phyloP scores from a whole-genome alignment of 2,329 filamentous ascomycete species.

The Ceratocystis diversiconidia region DNA sequence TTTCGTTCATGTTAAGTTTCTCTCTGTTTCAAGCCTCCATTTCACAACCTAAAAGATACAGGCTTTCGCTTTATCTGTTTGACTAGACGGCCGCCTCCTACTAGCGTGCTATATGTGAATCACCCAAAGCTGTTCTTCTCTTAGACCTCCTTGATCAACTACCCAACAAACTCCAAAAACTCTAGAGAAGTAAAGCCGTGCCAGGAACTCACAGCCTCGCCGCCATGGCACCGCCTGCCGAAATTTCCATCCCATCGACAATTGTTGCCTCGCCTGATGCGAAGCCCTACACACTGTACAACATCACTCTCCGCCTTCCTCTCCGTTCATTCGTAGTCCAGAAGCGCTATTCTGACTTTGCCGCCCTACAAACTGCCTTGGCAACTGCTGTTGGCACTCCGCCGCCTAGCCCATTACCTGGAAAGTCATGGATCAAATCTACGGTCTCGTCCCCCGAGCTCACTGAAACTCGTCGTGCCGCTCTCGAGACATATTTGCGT shows the following conservation, averaged over 20 bases:
- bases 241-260: slow-evolving; percentile 55
- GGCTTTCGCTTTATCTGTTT: not conserved
- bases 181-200: not conserved
- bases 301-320: slow-evolving; percentile 62
- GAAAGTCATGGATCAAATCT: slow-evolving; percentile 63
- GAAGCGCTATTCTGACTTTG: slow-evolving; percentile 75
- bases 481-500: slow-evolving; percentile 57
- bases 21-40: not conserved
- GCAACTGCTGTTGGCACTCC: slow-evolving; percentile 43
- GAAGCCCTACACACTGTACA: slow-evolving; percentile 64
- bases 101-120: not conserved
- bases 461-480: slow-evolving; percentile 53
- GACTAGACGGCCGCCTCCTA: not conserved
- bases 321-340: slow-evolving; percentile 60
- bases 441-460: slow-evolving; percentile 56
- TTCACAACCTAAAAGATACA: not conserved
- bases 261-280: slow-evolving; percentile 39
- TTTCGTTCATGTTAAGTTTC: not conserved
- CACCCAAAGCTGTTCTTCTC: not conserved
- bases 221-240: slow-evolving; percentile 48
- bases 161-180: not conserved
- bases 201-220: not conserved
- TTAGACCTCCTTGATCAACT: not conserved
- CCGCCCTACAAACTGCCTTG: slow-evolving; percentile 49
- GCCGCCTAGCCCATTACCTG: slow-evolving; percentile 54